These are phyloP conservation scores for Lepiota venenata DNA, from an alignment of 768 basidiomycete species.

Conservation along the genomic window DNA sequence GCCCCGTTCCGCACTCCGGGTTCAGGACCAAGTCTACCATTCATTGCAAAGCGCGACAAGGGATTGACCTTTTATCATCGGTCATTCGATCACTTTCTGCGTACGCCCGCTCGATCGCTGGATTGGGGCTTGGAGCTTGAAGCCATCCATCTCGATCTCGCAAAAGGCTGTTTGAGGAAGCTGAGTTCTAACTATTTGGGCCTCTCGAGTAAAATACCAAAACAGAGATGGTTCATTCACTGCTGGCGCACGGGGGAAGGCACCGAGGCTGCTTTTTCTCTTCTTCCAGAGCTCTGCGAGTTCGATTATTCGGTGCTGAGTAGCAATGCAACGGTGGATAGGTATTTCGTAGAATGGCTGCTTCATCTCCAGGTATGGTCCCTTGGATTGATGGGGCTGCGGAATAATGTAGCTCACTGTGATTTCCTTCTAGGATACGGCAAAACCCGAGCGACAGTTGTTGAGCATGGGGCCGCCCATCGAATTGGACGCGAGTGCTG, in stretches of 20 bases:
- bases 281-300: not conserved
- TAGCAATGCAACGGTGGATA: not conserved
- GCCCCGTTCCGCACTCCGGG: not conserved
- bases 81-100: constrained; percentile 4
- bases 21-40: not conserved
- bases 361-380: not conserved
- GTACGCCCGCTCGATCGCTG: not conserved
- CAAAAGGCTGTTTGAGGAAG: not conserved
- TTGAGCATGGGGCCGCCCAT: not conserved
- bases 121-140: constrained; percentile 2
- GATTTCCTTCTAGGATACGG: not conserved
- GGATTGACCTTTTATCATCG: not conserved
- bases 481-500: not conserved
- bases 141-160: not conserved
- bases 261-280: not conserved
- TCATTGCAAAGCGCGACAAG: not conserved
- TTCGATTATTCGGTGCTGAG: not conserved
- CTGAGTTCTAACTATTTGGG: not conserved
- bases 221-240: not conserved
- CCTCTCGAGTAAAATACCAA: not conserved
- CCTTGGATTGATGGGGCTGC: not conserved
- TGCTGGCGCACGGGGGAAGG: constrained; percentile 8
- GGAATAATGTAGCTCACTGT: too few species aligned
- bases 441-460: not conserved
- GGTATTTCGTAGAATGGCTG: constrained; percentile 4